These are phyloP conservation scores for Zanthoxylum bungeanum DNA, from an alignment of 345 rosid species.

Conservation along the genomic window DNA sequence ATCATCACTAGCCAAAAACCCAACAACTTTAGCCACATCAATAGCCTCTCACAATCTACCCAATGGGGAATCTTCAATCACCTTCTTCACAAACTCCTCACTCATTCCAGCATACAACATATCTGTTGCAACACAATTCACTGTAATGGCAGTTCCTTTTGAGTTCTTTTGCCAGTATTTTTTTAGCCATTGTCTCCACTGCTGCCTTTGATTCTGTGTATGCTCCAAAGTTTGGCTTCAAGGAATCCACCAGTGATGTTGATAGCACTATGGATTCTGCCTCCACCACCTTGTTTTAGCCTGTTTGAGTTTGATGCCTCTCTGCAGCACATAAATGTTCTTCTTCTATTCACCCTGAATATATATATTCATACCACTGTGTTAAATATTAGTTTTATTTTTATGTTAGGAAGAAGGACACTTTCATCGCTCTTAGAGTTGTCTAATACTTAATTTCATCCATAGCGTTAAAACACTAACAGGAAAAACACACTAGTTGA, in stretches of 20 bases:
- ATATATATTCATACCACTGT: background rate
- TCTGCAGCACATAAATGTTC: conserved; percentile 42
- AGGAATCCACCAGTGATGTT: conserved; percentile 28
- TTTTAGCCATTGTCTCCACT: conserved; percentile 39
- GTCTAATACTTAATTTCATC: no score
- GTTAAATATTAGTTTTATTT: no score
- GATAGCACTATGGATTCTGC: conserved; percentile 36
- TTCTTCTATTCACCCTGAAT: conserved; percentile 33
- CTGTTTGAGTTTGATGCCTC: conserved; percentile 44
- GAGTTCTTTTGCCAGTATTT: conserved; percentile 50
- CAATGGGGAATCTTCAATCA: conserved; percentile 31
- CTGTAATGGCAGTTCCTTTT: conserved; percentile 42
- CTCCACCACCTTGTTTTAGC: conserved; percentile 32
- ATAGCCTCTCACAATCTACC: conserved; percentile 35
- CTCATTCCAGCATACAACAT: conserved; percentile 38
- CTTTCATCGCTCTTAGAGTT: no score
- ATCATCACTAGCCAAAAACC: conserved; percentile 49
- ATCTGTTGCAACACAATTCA: conserved; percentile 45
- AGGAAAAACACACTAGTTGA: no score
- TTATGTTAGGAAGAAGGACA: no score
- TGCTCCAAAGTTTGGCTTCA: conserved; percentile 30
- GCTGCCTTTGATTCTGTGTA: conserved; percentile 47
- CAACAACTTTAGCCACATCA: conserved; percentile 42
- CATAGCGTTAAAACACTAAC: no score
- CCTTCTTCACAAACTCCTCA: conserved; percentile 31